Base-by-base conservation (phyloP, 768 basidiomycete species). In the Asterophora parasitica region DNA sequence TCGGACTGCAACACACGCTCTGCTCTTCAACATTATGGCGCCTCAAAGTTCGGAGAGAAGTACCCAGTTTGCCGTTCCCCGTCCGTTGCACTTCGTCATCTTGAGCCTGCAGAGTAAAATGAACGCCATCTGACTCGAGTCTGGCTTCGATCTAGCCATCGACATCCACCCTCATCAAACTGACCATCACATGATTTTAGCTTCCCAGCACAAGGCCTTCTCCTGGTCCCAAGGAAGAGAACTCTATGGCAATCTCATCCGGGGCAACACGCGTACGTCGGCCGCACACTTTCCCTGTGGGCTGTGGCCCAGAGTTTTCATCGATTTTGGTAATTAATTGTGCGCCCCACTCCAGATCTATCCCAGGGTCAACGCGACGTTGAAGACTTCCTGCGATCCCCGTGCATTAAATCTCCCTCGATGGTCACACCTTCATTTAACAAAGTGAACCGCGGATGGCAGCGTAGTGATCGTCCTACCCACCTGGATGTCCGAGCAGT, bases 141-240 rank as follows among this genome's bases (percentile, higher is more conserved):
- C 8, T 31, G 23, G 23, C 23, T 23, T 23, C 23, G 23, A 23
- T 32, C 16, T 43, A 16, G 19, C n/a, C 7, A 26, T 27, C 42
- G 15, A 32, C 16, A 33, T n/a, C 10, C 4, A 17, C 11, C 27
- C 41, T 43, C 32, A 42, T 42, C 41, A 42, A 43, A 31, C 5
- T 40, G 8, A 32, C 31, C 42, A 43, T 43, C 42, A 43, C 42
- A 32, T 43, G 42, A 31, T 43, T 34, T 33, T 31, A 23, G 28
- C 30, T 27, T 7, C 11, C 17, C 42, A 13, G 42, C 7, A 17
- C 19, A 34, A 33, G 42, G 16, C 19, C 42, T 19, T 19, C 41
- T 32, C 17, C 7, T 12, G 10, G 11, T 42, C 41, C 28, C 27
- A 42, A 28, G 26, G 28, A 28, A 30, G 23, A 30, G 23, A 23